phyloP scores from a whole-genome alignment of 805 yeast species.

The Huiozyma naganishii region DNA sequence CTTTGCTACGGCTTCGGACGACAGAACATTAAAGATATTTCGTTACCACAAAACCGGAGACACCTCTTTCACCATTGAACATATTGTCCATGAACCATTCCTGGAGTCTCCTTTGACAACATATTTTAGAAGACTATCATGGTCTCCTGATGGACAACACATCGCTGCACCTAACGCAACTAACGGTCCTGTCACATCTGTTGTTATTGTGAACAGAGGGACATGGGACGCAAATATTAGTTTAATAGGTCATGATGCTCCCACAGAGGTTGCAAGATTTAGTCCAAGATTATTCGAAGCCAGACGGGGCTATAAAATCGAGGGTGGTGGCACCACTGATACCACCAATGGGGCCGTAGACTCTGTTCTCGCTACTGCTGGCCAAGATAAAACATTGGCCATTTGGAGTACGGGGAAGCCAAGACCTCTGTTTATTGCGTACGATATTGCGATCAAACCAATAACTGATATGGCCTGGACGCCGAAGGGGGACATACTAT shows the following conservation, averaged over 20 bases:
- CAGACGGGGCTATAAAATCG: not conserved
- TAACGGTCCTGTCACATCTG: constrained; percentile 70
- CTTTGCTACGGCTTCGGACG: constrained; percentile 95
- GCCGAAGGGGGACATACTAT: constrained; percentile 66
- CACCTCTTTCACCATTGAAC: constrained; percentile 77
- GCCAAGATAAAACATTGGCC: constrained; percentile 83
- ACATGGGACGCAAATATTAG: constrained; percentile 69
- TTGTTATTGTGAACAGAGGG: constrained; percentile 64
- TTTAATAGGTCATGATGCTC: constrained; percentile 74
- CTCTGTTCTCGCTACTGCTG: constrained; percentile 87
- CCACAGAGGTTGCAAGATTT: constrained; percentile 71
- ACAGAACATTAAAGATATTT: constrained; percentile 78
- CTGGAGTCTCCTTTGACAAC: constrained; percentile 83
- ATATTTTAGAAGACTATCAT: constrained; percentile 73
- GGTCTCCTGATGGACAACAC: constrained; percentile 88
- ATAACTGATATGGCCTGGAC: constrained; percentile 88
- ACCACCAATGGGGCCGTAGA: constrained; percentile 25
- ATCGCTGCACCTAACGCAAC: constrained; percentile 81
- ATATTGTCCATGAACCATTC: constrained; percentile 75
- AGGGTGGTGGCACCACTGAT: not conserved
- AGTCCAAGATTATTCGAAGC: constrained; percentile 54
- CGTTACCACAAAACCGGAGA: constrained; percentile 70
- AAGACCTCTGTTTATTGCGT: constrained; percentile 70
- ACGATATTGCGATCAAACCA: constrained; percentile 63
- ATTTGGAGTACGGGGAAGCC: constrained; percentile 76